Base-by-base conservation (phyloP, 2,329 filamentous ascomycete genomes). In the Didymella glomerata region DNA sequence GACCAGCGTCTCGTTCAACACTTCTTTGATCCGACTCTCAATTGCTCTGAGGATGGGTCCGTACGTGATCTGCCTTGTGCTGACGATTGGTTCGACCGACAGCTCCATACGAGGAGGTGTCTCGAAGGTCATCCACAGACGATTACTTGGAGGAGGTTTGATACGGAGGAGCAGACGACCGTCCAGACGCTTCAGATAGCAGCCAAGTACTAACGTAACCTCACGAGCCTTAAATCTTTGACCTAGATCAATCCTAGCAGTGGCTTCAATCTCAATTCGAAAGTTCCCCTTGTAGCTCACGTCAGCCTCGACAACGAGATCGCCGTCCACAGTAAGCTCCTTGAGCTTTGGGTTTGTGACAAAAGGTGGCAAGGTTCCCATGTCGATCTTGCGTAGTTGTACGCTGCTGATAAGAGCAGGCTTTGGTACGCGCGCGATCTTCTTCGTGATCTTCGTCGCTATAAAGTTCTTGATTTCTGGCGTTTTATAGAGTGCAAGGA, bases 61-160 rank as follows among this genome's bases (percentile, higher is more conserved):
- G 76, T 97, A 98, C 0, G 95, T 98, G 65, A 99, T 97, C 75
- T 98, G 94, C 57, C 94, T 88, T 14, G 93, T 90, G 79, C 93
- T 97, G 49, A 99, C 93, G 67, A 99, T 93, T 3, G 95, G 95
- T 75, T 98, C 93, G 42, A 98, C 92, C n/a, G 87, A 87, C 83
- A 97, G 88, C 62, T 96, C 93, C 81, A 99, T 90, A 72, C 94
- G 93, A 18, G 95, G 95, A 84, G 93, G 91, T n/a, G 88, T 88
- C 74, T 96, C 91, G 73, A 99, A 99, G 0, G 93, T 90, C 66
- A 98, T 87, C 95, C 95, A 99, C n/a, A 97, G 77, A 40, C 95
- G 87, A 75, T 99, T 99, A 77, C 93, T 97, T 0, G 95, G 95
- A 16, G 94, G 92, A 7, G 95, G 92, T 76, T 99, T 99, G 76